Evolutionary conservation across 257 asterid genomes (phyloP), one percentile per base, ranked within the genome.

Genomic region (Ilex asprella): DNA sequence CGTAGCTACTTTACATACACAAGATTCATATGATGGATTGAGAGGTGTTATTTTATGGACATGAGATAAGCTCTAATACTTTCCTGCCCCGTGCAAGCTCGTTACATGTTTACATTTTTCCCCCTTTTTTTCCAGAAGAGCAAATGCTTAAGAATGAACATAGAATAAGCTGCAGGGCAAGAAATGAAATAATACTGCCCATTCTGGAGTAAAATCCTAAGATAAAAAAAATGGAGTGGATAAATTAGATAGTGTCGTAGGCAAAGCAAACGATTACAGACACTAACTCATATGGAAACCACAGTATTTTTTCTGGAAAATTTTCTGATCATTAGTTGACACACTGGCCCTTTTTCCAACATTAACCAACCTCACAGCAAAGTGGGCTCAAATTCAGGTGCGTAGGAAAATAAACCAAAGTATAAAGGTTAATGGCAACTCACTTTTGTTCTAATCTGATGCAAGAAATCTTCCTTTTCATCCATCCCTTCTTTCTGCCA

Each of bases 371-470:
- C 7, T 41, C 47, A 41, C 10, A 41, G 47, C 12, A 41, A 10
- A 46, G 52, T 35, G 41, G 41, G 41, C 8, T 35, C 8, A 35
- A 35, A 8, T 35, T 35, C 41, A 35, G 7, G 5, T 35, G 41
- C 1, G 8, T 35, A 35, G 2, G 7, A 3, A 35, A 35, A 35
- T 35, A 35, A 0, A 35, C 41, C 51, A 52, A 54, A 52, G 51
- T 57, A 30, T 49, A 65, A 71, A 27, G 47, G 63, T 52, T 2
- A 14, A 64, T 21, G 59, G 27, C 39, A 56, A 61, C 91, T 87
- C 64, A 93, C 99, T 76, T 86, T 93, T 59, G 86, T 69, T 81
- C 97, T 82, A 70, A 93, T 93, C 84, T 93, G 99, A 62, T 85
- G 94, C 71, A 93, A 85, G 64, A 93, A 93, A 72, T 89, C 97